Conservation (phyloP, 2,329 filamentous ascomycete genomes). For the Fusarium albidum region DNA sequence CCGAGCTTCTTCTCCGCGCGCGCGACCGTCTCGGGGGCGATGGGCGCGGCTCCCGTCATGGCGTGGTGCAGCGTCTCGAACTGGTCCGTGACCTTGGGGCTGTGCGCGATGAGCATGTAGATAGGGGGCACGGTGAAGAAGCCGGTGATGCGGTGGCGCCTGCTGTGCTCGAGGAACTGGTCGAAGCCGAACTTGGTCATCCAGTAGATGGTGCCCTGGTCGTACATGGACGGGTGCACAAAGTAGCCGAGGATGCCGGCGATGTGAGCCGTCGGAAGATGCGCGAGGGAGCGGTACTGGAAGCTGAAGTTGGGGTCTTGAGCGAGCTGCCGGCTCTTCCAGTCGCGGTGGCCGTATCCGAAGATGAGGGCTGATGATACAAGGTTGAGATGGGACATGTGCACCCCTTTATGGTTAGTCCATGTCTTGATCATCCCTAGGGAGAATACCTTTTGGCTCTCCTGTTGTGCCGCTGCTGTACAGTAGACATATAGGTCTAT, state of each 20-base stretch:
- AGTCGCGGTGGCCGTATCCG: constrained; percentile 40
- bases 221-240: constrained; percentile 49
- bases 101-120: constrained; percentile 66
- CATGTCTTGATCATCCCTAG: not conserved
- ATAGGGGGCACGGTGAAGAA: constrained; percentile 70
- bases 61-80: constrained; percentile 59
- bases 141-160: constrained; percentile 58
- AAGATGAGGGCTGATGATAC: constrained; percentile 48
- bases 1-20: constrained; percentile 59
- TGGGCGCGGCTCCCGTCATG: constrained; percentile 62
- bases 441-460: constrained; percentile 51
- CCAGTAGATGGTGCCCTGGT: constrained; percentile 64
- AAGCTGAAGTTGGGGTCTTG: constrained; percentile 35
- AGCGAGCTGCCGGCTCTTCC: constrained; percentile 39
- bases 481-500: constrained; percentile 52
- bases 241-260: constrained; percentile 56
- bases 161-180: constrained; percentile 62
- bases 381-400: constrained; percentile 55
- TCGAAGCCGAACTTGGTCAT: constrained; percentile 67
- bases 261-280: constrained; percentile 57
- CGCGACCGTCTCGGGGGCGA: constrained; percentile 62
- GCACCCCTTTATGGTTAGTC: constrained; percentile 43
- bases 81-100: constrained; percentile 62
- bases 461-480: constrained; percentile 61
- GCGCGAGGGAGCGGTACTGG: constrained; percentile 48